These are phyloP conservation scores for Mentha longifolia DNA, from an alignment of 257 asterid genomes.

Conservation along the genomic window DNA sequence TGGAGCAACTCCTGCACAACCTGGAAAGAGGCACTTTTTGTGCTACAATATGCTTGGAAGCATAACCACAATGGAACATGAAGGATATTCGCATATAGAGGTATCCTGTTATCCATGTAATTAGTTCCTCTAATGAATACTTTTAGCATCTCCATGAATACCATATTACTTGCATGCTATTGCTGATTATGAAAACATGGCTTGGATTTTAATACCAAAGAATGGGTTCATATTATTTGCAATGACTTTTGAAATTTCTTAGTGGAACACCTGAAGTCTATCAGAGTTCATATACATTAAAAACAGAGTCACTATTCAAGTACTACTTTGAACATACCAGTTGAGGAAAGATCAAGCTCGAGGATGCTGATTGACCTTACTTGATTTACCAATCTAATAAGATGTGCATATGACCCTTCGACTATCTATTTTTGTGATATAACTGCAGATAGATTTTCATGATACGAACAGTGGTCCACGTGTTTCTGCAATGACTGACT, in stretches of 20 bases:
- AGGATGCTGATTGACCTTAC: slow-evolving; percentile 17
- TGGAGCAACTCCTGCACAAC: slow-evolving; percentile 81
- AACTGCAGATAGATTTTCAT: slow-evolving; percentile 90
- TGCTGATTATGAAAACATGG: background rate
- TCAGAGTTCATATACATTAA: background rate
- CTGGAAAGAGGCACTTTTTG: slow-evolving; percentile 87
- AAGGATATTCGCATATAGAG: slow-evolving; percentile 96
- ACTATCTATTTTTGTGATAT: slow-evolving; percentile 29
- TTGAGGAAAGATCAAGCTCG: slow-evolving; percentile 1
- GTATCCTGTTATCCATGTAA: slow-evolving; percentile 42
- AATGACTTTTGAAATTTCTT: slow-evolving; percentile 19
- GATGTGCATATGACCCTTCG: slow-evolving; percentile 26
- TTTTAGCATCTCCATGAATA: slow-evolving; percentile 22
- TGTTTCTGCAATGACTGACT: slow-evolving; percentile 94
- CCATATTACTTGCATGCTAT: slow-evolving; percentile 14
- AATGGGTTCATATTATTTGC: background rate
- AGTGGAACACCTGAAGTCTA: slow-evolving; percentile 2
- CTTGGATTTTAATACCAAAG: background rate
- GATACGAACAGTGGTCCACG: slow-evolving; percentile 96
- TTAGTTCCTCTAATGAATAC: slow-evolving; percentile 23
- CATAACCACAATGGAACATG: slow-evolving; percentile 88
- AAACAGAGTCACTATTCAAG: slow-evolving; percentile 16
- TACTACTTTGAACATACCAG: slow-evolving; percentile 25
- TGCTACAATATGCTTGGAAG: slow-evolving; percentile 96
- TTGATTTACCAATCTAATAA: slow-evolving; percentile 11